These are phyloP conservation scores for Globisporangium middletonii DNA, from an alignment of 352 stramenopile genomes.

Conservation along the genomic window DNA sequence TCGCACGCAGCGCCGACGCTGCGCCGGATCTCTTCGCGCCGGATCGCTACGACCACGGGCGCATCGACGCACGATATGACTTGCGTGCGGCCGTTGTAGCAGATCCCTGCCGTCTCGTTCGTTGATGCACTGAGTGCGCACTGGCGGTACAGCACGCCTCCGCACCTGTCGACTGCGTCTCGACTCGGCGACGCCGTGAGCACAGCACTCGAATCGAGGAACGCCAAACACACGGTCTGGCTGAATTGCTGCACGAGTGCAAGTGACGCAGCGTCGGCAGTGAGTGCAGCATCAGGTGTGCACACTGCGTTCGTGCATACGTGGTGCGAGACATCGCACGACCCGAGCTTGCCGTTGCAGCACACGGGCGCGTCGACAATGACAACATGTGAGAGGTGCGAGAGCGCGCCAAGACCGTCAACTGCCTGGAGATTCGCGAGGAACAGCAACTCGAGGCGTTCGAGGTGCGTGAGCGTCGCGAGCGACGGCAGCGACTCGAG, in stretches of 20 bases:
- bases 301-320: background rate
- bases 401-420: constrained; percentile 8
- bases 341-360: constrained; percentile 3
- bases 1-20: constrained; percentile 1
- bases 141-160: constrained; percentile 2
- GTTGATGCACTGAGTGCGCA: background rate
- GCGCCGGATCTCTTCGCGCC: constrained; percentile 4
- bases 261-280: background rate
- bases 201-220: background rate
- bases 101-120: background rate
- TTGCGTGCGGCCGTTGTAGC: constrained; percentile 4
- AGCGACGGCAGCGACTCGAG: constrained; percentile 25
- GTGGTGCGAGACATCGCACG: background rate
- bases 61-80: constrained; percentile 1
- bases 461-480: background rate
- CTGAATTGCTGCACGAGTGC: background rate
- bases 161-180: background rate
- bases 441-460: constrained; percentile 15
- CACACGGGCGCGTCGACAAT: background rate
- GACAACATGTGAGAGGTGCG: background rate
- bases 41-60: background rate
- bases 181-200: background rate
- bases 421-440: constrained; percentile 11
- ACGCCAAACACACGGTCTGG: background rate
- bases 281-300: background rate